Percentiles rank a stretch among this genome's conserved stretches.
Conservation (phyloP, 2,329 filamentous ascomycete genomes). For the Dactylonectria estremocensis region DNA sequence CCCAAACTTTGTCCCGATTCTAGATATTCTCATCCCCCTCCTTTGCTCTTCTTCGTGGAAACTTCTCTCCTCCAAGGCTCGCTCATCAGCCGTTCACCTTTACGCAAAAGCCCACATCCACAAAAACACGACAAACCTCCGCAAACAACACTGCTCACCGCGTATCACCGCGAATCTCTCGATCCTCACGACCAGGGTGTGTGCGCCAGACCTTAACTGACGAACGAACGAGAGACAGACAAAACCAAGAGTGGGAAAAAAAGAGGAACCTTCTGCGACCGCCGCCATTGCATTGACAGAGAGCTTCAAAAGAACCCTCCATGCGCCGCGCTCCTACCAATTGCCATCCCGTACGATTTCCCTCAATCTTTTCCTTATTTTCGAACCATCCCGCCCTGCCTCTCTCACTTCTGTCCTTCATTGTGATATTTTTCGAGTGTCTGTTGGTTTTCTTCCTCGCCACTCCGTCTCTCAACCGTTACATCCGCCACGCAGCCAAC, state of each 20-base stretch:
- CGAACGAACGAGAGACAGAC: neutral
- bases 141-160: neutral
- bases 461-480: conserved; percentile 12
- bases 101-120: neutral
- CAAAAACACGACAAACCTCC: neutral
- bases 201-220: neutral
- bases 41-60: conserved; percentile 1
- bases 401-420: neutral
- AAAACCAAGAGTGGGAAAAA: neutral
- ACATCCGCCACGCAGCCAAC: conserved; percentile 19
- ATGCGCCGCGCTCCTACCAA: neutral
- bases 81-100: neutral
- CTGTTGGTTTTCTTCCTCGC: neutral
- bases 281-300: neutral
- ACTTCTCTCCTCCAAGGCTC: neutral
- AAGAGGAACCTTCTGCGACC: neutral
- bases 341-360: neutral
- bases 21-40: neutral
- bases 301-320: neutral
- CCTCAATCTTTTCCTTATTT: neutral
- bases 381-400: neutral
- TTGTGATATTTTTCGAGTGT: neutral
- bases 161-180: neutral
- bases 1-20: neutral
- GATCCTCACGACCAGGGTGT: neutral